Evolutionary conservation across 352 stramenopile species (phyloP).

Genomic region (Pythium aphanidermatum): DNA sequence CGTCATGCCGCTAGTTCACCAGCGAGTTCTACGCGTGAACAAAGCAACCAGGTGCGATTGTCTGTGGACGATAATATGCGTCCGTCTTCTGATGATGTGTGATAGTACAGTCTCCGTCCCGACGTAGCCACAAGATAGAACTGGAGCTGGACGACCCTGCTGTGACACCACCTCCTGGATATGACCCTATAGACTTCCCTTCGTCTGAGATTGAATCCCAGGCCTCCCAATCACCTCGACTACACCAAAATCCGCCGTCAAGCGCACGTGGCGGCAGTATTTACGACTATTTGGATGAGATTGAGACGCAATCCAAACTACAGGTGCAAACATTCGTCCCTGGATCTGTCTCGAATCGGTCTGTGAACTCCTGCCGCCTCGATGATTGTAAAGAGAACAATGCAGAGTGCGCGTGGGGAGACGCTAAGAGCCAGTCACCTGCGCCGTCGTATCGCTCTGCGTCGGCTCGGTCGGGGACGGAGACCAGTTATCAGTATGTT

Average conservation of each 20-base stretch:
- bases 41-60: conserved; percentile 25
- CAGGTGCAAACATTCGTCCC: conserved; percentile 33
- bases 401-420: conserved; percentile 39
- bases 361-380: background rate
- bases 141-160: conserved; percentile 46
- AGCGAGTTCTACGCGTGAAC: conserved; percentile 2
- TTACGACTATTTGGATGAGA: conserved; percentile 73
- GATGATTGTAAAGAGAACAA: conserved; percentile 8
- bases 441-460: conserved; percentile 27
- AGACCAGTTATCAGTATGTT: conserved; percentile 50
- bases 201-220: conserved; percentile 25
- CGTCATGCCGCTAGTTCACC: too few relatives aligned
- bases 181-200: conserved; percentile 23
- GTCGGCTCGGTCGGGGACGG: conserved; percentile 20
- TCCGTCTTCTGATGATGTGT: too few relatives aligned
- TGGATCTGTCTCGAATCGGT: conserved; percentile 9
- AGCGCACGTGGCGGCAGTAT: conserved; percentile 31
- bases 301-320: conserved; percentile 55
- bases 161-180: conserved; percentile 24
- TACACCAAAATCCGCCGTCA: conserved; percentile 2
- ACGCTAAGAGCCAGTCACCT: conserved; percentile 16
- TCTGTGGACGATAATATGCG: background rate
- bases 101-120: conserved; percentile 10
- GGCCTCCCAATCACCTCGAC: conserved; percentile 20
- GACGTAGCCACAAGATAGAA: conserved; percentile 18